phyloP scores from a whole-genome alignment of 2,329 filamentous ascomycete genomes.

The Calonectria hongkongensis region DNA sequence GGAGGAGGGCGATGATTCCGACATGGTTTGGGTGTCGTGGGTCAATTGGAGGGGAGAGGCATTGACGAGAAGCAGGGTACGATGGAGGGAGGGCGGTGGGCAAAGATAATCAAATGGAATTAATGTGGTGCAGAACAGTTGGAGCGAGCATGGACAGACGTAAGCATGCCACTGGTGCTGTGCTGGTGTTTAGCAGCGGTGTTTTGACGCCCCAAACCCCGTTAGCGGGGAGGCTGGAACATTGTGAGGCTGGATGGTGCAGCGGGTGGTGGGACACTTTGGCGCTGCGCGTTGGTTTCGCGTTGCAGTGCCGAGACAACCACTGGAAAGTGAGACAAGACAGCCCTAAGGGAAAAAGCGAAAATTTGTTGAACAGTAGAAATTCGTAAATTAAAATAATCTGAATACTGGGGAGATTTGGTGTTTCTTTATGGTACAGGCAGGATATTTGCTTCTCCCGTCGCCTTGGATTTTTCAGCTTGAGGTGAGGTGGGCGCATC shows the following conservation, averaged over 20 bases:
- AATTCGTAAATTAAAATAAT: neutral
- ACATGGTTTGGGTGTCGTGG: conserved; percentile 45
- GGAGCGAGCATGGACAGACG: conserved; percentile 1
- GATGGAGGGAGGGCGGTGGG: neutral
- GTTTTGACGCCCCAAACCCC: conserved; percentile 29
- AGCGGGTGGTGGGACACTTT: conserved; percentile 28
- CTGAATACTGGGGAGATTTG: too few species aligned
- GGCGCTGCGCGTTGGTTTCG: conserved; percentile 52
- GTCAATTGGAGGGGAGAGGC: conserved; percentile 23
- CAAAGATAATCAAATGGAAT: neutral
- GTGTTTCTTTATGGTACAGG: too few species aligned
- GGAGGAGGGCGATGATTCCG: conserved; percentile 44
- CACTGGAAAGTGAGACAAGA: conserved; percentile 12
- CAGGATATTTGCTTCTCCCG: neutral
- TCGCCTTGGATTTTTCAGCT: neutral
- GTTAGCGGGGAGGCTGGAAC: conserved; percentile 45
- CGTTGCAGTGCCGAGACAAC: conserved; percentile 40
- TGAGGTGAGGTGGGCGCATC: neutral
- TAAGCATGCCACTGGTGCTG: conserved; percentile 26
- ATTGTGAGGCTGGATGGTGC: conserved; percentile 36
- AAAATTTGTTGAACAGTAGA: neutral
- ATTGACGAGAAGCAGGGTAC: conserved; percentile 22
- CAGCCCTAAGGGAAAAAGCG: neutral
- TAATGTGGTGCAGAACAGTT: neutral
- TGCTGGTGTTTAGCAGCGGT: conserved; percentile 24